These are phyloP conservation scores for Dipodascus geniculatus DNA, from an alignment of 805 yeast species.

Conservation along the genomic window DNA sequence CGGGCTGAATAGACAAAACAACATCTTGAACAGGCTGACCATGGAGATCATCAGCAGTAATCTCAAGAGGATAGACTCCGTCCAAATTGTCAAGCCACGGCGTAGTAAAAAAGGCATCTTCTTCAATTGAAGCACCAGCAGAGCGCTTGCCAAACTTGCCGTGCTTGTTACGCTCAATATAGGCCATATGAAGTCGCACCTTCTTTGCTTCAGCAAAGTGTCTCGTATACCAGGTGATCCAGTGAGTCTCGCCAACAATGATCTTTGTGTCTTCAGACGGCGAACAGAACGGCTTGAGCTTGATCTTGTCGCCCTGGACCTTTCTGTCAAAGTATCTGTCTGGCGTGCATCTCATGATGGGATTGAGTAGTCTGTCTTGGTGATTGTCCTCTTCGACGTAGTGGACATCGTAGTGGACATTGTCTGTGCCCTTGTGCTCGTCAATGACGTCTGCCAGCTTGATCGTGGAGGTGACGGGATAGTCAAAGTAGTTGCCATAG, in stretches of 20 bases:
- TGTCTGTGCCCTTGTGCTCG: conserved; percentile 49
- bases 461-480: conserved; percentile 46
- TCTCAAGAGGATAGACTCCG: conserved; percentile 54
- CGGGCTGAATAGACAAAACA: conserved; percentile 65
- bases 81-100: conserved; percentile 58
- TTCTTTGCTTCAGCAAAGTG: conserved; percentile 44
- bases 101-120: conserved; percentile 45
- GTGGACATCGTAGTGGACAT: conserved; percentile 42
- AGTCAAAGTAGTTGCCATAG: conserved; percentile 66
- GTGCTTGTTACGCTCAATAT: conserved; percentile 30
- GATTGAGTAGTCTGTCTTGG: conserved; percentile 52
- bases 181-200: conserved; percentile 57
- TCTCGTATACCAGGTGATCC: conserved; percentile 70
- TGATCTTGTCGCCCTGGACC: conserved; percentile 34
- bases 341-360: conserved; percentile 79
- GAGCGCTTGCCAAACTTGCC: conserved; percentile 33
- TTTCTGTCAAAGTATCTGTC: conserved; percentile 56
- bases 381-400: conserved; percentile 60
- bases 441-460: conserved; percentile 43
- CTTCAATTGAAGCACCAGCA: conserved; percentile 9
- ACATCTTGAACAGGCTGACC: conserved; percentile 43
- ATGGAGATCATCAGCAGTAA: conserved; percentile 53
- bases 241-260: conserved; percentile 52
- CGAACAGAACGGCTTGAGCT: conserved; percentile 75
- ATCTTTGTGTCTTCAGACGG: conserved; percentile 54